Base-by-base conservation (phyloP, 805 yeast species). In the Candida sithepensis region DNA sequence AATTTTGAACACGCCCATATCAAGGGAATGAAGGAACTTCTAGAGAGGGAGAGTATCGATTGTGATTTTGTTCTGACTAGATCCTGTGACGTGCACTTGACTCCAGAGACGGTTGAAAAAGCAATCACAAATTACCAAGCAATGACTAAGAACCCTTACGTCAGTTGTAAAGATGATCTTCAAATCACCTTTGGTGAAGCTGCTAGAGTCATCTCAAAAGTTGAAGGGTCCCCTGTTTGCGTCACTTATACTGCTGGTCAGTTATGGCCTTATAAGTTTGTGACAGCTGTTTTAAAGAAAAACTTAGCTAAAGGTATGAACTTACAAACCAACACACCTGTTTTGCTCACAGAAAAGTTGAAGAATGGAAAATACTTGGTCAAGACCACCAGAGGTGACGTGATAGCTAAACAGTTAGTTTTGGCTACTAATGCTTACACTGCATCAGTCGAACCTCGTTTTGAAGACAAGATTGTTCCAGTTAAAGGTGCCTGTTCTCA, bases 241-340 rank as follows among this genome's bases (percentile, higher is more conserved):
- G 45, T 72, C 24, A 59, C 67, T 1, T 66, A 64, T 48, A 71
- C 75, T 3, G 77, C 77, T 3, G 72, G 74, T 5, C 68, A 71
- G 4, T 57, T 74, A 42, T 73, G 77, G 68, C 76, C 79, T 3
- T 71, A 75, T 55, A 69, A 69, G 51, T 55, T 75, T 2, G 63
- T 72, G 41, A 57, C 61, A 3, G 56, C 61, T 1, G 18, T 34
- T 34, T 16, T 34, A 16, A 34, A 34, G 38, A 34, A 34, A 12
- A n/a, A n/a, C 19, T 34, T 34, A 12, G 38, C 38, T 16, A 34
- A 34, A 34, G 38, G 38, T 34, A 7, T 34, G 21, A 34, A 34
- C 20, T 12, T 34, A 34, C 38, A 34, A 21, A 34, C 38, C 38
- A 34, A 34, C 21, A 34, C 38, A 5, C 38, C 38, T 34, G 38